phyloP scores from a whole-genome alignment of 345 rosid genomes.

The Eucalyptus virginea region DNA sequence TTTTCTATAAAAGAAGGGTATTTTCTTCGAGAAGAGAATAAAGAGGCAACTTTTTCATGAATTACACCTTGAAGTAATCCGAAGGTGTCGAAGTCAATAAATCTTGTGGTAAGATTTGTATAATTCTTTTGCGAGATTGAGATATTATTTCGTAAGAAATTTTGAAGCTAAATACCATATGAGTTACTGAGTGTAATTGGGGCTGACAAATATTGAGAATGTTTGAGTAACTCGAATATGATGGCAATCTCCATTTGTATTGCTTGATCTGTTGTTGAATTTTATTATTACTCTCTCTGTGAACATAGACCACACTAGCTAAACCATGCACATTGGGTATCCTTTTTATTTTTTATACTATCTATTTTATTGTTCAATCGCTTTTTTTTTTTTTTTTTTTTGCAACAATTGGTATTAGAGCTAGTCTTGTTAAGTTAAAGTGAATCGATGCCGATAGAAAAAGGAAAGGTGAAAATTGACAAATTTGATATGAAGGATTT shows the following conservation, averaged over 20 bases:
- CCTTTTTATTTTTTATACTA: neutral
- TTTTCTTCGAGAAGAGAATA: neutral
- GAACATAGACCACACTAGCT: neutral
- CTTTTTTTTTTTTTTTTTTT: neutral
- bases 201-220: neutral
- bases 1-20: neutral
- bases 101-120: neutral
- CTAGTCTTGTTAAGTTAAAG: neutral
- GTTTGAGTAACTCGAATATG: neutral
- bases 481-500: neutral
- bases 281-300: neutral
- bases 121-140: neutral
- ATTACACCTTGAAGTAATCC: neutral
- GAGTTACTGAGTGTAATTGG: neutral
- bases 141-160: neutral
- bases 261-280: neutral
- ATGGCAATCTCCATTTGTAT: neutral
- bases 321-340: neutral
- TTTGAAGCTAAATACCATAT: neutral
- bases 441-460: rapidly evolving
- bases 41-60: neutral
- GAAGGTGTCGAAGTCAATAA: neutral
- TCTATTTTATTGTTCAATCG: neutral
- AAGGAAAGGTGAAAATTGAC: neutral
- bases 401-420: neutral